Evolutionary conservation across 805 yeast species (phyloP), one percentile per base, ranked within the genome.

Genomic region (Scheffersomyces amazonensis): DNA sequence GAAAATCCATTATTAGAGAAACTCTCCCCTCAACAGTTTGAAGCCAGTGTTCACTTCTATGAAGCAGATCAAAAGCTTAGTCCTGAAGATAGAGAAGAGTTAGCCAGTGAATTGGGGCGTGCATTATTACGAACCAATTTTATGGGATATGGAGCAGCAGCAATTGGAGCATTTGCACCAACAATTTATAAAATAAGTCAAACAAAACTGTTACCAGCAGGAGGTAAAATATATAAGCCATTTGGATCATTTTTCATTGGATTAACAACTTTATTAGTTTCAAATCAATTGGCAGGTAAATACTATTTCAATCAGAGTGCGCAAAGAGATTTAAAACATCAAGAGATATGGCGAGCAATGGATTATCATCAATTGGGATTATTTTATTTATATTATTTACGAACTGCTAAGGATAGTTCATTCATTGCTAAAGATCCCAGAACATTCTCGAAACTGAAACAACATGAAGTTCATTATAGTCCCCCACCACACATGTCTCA

Each of bases 371-470:
- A 60, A 28, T 54, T 66, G 5, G 58, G 66, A 4, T 41, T 64
- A 20, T 69, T 66, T 46, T 64, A 52, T 39, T 41, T 69, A 17
- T 83, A 83, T 54, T 82, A 75, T 53, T 61, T 66, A 34, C 56
- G 67, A 41, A 72, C 85, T 0, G 62, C 69, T 27, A 65, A 66
- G 13, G 75, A 81, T 47, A 79, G 82, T 0, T 68, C 66, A 16
- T 66, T 67, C 34, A 64, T 75, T 27, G 58, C 82, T 46, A 74
- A 73, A 38, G 83, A 82, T 49, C 89, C 89, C 5, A 62, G 68
- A 30, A 52, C 50, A 1, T 49, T 55, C 40, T 58, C 62, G 2
- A 54, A 50, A 13, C 41, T 50, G 23, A 41, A 50, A 2, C 42
- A 53, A 12, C 64, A 63, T 36, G 61, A 60, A 36, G 66, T 64